Base-by-base conservation (phyloP, 2,329 filamentous ascomycete genomes). In the Fonsecaea erecta region DNA sequence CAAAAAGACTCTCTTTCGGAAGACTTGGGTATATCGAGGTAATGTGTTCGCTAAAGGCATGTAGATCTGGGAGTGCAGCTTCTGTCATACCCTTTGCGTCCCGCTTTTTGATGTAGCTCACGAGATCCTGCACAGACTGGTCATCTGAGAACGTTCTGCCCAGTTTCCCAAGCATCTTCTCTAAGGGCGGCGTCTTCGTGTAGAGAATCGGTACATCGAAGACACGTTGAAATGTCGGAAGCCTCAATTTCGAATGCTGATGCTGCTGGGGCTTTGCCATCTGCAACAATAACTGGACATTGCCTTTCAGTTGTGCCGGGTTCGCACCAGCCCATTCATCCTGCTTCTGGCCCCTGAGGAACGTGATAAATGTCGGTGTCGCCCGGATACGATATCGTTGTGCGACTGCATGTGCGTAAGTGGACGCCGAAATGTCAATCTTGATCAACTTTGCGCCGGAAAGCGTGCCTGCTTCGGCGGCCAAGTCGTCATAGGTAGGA, bases 331-430 rank as follows among this genome's bases (percentile, higher is more conserved):
- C 85, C 93, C 93, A 98, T 70, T 90, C 85, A 67, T 92, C 89
- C 55, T 91, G 85, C 74, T 94, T 86, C 65, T 88, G 79, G 1
- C 93, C 92, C 59, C 85, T 88, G 8, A 94, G 78, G 74, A 93
- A 96, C 0, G 92, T 94, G 73, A 95, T 86, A 73, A 98, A 96
- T 0, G 93, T 97, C 0, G 94, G 94, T 0, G 93, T 97, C 3
- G 89, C 89, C 1, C 86, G 84, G 58, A 97, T 85, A 1, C 83
- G 79, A 74, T 90, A 96, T 65, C 83, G 84, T 48, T 82, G 82
- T 26, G 84, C 87, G 54, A 91, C 86, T 66, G 86, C 86, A 62
- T 83, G 85, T 2, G 89, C 88, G 12, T 83, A 80, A n/a, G 67
- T 66, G 6, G 64, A 69, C 8, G 64, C 57, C 16, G 87, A 88